These are phyloP conservation scores for Pythium folliculosum DNA, from an alignment of 352 stramenopile species.

Conservation along the genomic window DNA sequence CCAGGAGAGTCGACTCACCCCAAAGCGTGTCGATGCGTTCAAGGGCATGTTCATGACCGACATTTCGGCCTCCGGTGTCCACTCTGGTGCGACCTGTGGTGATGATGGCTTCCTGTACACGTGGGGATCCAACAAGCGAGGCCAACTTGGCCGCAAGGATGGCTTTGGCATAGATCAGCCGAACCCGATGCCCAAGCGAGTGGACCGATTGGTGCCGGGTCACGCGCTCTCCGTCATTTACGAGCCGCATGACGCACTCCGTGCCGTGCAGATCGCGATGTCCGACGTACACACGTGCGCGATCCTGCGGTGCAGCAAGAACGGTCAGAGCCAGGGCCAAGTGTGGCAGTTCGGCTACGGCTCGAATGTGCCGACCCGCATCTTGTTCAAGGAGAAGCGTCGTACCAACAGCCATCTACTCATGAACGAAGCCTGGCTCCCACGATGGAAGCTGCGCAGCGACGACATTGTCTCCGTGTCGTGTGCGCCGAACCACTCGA, in stretches of 20 bases:
- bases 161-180: slow-evolving; percentile 66
- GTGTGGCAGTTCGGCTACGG: slow-evolving; percentile 84
- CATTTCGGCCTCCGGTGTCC: slow-evolving; percentile 71
- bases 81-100: slow-evolving; percentile 67
- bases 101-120: slow-evolving; percentile 61
- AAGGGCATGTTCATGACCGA: slow-evolving; percentile 49
- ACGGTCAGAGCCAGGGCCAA: slow-evolving; percentile 59
- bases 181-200: slow-evolving; percentile 51
- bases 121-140: slow-evolving; percentile 81
- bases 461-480: slow-evolving; percentile 71
- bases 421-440: slow-evolving; percentile 62
- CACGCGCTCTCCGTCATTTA: slow-evolving; percentile 66
- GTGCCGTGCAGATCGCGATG: slow-evolving; percentile 52
- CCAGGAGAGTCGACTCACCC: slow-evolving; percentile 56
- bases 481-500: slow-evolving; percentile 79
- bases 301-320: slow-evolving; percentile 56
- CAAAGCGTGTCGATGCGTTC: slow-evolving; percentile 77
- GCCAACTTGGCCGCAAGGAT: slow-evolving; percentile 80
- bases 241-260: slow-evolving; percentile 50
- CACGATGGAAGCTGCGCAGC: slow-evolving; percentile 49
- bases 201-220: slow-evolving; percentile 56
- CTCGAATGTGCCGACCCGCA: slow-evolving; percentile 62
- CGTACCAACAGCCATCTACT: slow-evolving; percentile 33
- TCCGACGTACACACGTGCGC: slow-evolving; percentile 79
- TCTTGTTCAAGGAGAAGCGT: slow-evolving; percentile 52